phyloP scores from a whole-genome alignment of 2,329 filamentous ascomycete genomes.

The Sporothrix variecibatus region DNA sequence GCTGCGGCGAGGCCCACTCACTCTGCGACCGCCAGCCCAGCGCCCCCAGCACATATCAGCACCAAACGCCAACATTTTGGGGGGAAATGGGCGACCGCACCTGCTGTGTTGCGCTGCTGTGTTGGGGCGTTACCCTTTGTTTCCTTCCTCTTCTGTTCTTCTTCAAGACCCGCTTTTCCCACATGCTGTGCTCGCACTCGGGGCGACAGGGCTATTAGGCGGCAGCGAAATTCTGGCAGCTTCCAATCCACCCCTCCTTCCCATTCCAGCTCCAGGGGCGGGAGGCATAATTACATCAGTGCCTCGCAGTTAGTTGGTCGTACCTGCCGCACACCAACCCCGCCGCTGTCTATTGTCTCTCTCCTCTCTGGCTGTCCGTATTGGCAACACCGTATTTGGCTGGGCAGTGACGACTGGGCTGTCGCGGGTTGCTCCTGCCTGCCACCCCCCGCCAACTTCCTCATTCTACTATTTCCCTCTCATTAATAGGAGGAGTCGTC shows the following conservation, averaged over 20 bases:
- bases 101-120: neutral
- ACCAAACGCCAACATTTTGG: neutral
- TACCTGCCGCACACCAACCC: constrained; percentile 13
- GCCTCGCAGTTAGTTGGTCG: constrained; percentile 20
- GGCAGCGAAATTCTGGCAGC: constrained; percentile 22
- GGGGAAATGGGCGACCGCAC: neutral
- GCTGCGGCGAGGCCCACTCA: constrained; percentile 32
- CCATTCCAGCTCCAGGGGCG: neutral
- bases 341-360: neutral
- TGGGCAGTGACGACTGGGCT: neutral
- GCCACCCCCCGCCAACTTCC: constrained; percentile 20
- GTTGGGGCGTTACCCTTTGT: neutral
- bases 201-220: constrained; percentile 4
- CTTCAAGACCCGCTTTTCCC: constrained; percentile 21
- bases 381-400: constrained; percentile 10
- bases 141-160: constrained; percentile 7
- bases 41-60: no score
- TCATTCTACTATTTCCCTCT: neutral
- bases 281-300: constrained; percentile 28
- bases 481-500: neutral
- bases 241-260: constrained; percentile 16
- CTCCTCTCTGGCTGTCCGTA: neutral
- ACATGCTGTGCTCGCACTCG: constrained; percentile 1
- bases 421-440: constrained; percentile 17
- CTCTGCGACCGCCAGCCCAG: neutral